Evolutionary conservation across 2,329 filamentous ascomycete genomes (phyloP), one percentile per base, ranked within the genome.

Genomic region (Akanthomyces uredinophilus): DNA sequence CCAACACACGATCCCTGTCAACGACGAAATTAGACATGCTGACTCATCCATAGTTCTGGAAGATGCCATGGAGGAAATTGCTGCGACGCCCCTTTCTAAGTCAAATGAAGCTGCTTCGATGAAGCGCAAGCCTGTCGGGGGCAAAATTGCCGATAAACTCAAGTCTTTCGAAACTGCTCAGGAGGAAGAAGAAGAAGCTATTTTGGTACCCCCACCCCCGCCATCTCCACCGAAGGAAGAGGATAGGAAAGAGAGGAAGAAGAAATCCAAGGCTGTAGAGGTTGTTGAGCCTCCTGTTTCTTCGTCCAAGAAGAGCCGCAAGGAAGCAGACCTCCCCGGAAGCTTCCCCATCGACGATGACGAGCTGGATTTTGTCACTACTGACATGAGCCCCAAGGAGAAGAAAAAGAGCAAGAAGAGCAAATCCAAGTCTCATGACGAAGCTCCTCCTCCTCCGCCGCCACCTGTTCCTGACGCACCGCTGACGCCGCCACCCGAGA

Each of bases 281-380:
- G 67, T 71, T 39, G 65, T 68, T 47, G 63, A 65, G 57, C 65
- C 65, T 20, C 64, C 64, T 29, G 63, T 64, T 58, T 58, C 72
- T 60, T 70, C 71, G 47, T 72, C 73, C 52, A 77, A 75, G 70
- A 72, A 72, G 65, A 67, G 59, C 52, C 63, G 63, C 20, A 67
- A 64, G 49, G 63, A 69, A 41, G 65, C 76, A 69, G 73, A 73
- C 35, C 74, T 85, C 6, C 84, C 85, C 47, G 85, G 85, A 61
- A 82, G 81, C 64, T 87, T 87, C 69, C 85, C 85, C 27, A 75
- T 77, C 49, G 79, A 81, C 65, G 79, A 80, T 41, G 79, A 79
- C 65, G 78, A 81, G 54, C 41, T 49, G 29, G 74, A 80, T 67
- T 50, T 56, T 32, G 61, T 53, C 13, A 55, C 61, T 59, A 52